phyloP scores from a whole-genome alignment of 768 basidiomycete genomes.

The Cyclocybe aegerita region DNA sequence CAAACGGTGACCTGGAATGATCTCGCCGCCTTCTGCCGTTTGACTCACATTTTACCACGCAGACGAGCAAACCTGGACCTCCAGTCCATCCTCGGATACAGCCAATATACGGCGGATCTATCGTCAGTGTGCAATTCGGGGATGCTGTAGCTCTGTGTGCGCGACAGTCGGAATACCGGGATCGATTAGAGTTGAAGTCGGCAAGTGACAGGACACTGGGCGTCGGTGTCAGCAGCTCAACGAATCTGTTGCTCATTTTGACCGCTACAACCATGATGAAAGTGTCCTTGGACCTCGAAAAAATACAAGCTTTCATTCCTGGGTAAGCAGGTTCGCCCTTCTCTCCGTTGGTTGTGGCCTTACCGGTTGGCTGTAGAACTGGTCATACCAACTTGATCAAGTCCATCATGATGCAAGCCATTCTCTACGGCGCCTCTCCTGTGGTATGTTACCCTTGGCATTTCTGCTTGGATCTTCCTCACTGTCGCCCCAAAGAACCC shows the following conservation, averaged over 20 bases:
- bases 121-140: conserved; percentile 69
- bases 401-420: conserved; percentile 81
- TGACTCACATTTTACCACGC: neutral
- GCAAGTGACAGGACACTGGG: conserved; percentile 68
- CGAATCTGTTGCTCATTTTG: conserved; percentile 53
- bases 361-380: conserved; percentile 34
- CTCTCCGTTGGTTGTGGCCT: conserved; percentile 1
- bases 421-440: conserved; percentile 70
- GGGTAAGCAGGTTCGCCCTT: conserved; percentile 45
- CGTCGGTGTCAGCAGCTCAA: conserved; percentile 55
- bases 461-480: neutral
- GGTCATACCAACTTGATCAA: conserved; percentile 70
- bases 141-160: conserved; percentile 75
- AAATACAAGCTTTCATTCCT: conserved; percentile 56
- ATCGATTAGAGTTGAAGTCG: conserved; percentile 72
- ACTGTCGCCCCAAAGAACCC: conserved; percentile 53
- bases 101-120: conserved; percentile 54
- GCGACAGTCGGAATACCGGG: conserved; percentile 65
- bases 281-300: conserved; percentile 59
- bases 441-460: conserved; percentile 39
- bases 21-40: neutral
- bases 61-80: conserved; percentile 68
- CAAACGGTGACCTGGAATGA: conserved; percentile 50
- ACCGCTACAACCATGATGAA: conserved; percentile 74
- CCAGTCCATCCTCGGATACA: conserved; percentile 73